Conservation (phyloP, 768 basidiomycete genomes). For the Naganishia onofrii region DNA sequence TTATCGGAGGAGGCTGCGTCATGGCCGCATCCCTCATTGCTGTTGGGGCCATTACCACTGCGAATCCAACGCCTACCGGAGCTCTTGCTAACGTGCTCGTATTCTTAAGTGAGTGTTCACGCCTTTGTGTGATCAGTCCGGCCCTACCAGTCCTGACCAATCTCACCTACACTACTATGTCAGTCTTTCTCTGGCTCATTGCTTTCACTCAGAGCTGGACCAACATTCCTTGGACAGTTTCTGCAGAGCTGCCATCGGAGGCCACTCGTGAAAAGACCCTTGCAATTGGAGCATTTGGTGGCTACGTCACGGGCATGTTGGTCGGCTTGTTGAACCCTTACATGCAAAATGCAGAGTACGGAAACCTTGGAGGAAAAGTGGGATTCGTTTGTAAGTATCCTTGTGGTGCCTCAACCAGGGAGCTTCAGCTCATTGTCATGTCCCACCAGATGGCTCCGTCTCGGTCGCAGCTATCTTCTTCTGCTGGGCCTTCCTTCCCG, state of each 20-base stretch:
- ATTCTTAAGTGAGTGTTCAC: conserved; percentile 10
- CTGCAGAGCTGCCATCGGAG: conserved; percentile 35
- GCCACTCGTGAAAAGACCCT: conserved; percentile 38
- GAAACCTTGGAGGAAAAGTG: conserved; percentile 37
- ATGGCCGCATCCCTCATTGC: conserved; percentile 15
- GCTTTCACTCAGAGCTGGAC: conserved; percentile 33
- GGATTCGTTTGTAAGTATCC: conserved; percentile 36
- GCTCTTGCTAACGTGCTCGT: conserved; percentile 12
- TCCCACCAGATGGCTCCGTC: conserved; percentile 15
- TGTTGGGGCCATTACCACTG: not conserved
- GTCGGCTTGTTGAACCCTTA: conserved; percentile 39
- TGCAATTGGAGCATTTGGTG: conserved; percentile 32
- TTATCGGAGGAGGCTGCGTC: conserved; percentile 26
- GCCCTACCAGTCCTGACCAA: not conserved
- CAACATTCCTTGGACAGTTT: conserved; percentile 35
- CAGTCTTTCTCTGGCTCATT: conserved; percentile 29
- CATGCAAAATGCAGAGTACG: conserved; percentile 39
- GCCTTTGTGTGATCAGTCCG: not conserved
- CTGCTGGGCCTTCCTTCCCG: conserved; percentile 39
- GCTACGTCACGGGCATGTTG: conserved; percentile 33
- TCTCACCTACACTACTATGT: not conserved
- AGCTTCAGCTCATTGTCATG: too few species aligned
- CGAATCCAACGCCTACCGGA: not conserved
- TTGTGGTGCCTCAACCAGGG: too few species aligned
- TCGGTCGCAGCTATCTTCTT: conserved; percentile 30